Percentiles rank a stretch among this genome's conserved stretches.
These are phyloP conservation scores for Angomonas deanei DNA, from an alignment of 208 protist genomes.

Conservation along the genomic window DNA sequence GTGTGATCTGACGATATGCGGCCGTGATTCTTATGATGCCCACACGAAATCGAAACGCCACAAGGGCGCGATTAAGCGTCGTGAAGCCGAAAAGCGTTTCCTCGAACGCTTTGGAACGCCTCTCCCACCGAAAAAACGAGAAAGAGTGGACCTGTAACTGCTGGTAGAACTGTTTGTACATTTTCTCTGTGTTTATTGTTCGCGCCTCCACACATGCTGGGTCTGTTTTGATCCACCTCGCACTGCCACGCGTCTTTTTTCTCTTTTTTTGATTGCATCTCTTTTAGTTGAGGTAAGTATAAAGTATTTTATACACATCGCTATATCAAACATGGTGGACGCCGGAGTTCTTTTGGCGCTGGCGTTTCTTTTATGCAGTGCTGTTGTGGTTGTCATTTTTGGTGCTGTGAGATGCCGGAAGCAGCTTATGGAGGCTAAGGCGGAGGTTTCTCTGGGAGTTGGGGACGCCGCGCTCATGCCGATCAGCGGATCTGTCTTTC, in stretches of 20 bases:
- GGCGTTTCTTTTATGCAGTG: not conserved
- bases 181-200: not conserved
- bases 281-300: no score
- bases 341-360: not conserved
- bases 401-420: conserved; percentile 35
- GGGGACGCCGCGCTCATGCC: conserved; percentile 67
- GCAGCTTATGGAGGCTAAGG: conserved; percentile 19
- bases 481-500: conserved; percentile 66
- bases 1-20: conserved; percentile 54
- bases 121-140: conserved; percentile 49
- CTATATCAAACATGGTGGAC: no score
- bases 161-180: not conserved
- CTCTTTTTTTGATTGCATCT: conserved; percentile 2
- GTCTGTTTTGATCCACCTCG: not conserved
- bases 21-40: conserved; percentile 29
- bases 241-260: not conserved
- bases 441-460: conserved; percentile 29
- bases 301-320: no score
- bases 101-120: conserved; percentile 48
- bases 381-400: conserved; percentile 6
- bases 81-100: conserved; percentile 38
- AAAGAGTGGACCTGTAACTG: not conserved
- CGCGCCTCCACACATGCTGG: not conserved
- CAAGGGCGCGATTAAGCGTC: conserved; percentile 37
- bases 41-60: conserved; percentile 72